Percentiles rank a stretch among this genome's conserved stretches.
phyloP scores from a whole-genome alignment of 164 flowering plant genomes.

The grape (Vitis vinifera) region ASM3070453v1 NC_081820.1:22596501-22597000 shows the following conservation, averaged over 20 bases:
- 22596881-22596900: constrained; percentile 12
- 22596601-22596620: no score
- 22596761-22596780: constrained; percentile 58
- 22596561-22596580: neutral
- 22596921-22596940: constrained; percentile 48
- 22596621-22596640: no score
- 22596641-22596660: neutral
- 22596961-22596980: constrained; percentile 28
- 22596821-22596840: constrained; percentile 23
- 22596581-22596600: no score
- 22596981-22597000: neutral
- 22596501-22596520: constrained; percentile 21
- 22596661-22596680: neutral
- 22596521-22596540: neutral
- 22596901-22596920: constrained; percentile 31
- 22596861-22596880: constrained; percentile 14
- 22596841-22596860: constrained; percentile 33
- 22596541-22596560: no score
- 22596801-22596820: constrained; percentile 31
- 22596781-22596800: constrained; percentile 42
- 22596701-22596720: neutral
- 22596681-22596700: no score
- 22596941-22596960: constrained; percentile 65
- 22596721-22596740: constrained; percentile 2
- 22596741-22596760: constrained; percentile 91